A percentile compares a stretch with the other conserved stretches of the same genome.
Evolutionary conservation across 805 yeast species (phyloP).

Genomic region (Sungouiella thailandica): DNA sequence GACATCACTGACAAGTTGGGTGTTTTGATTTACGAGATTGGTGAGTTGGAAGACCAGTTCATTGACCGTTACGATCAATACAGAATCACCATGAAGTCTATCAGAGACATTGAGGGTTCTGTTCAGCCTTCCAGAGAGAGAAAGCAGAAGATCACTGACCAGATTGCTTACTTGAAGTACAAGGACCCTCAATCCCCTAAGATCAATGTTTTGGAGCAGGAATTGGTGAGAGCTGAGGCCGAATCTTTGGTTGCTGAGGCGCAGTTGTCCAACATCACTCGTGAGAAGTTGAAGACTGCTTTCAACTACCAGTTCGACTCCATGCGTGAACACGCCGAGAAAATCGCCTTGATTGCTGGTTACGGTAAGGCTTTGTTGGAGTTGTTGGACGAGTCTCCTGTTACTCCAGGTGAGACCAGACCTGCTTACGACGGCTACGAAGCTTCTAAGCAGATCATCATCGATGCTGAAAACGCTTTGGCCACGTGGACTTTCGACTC

Average conservation of each 20-base stretch:
- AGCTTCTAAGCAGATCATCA: conserved; percentile 81
- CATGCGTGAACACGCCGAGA: conserved; percentile 79
- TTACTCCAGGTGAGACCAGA: conserved; percentile 90
- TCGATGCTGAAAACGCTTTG: conserved; percentile 79
- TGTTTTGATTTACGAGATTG: conserved; percentile 74
- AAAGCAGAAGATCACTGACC: conserved; percentile 79
- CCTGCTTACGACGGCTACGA: conserved; percentile 86
- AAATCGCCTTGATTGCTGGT: conserved; percentile 80
- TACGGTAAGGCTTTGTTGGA: conserved; percentile 85
- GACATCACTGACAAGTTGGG: conserved; percentile 87
- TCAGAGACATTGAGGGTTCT: conserved; percentile 80
- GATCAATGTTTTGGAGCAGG: conserved; percentile 78
- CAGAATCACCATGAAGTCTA: conserved; percentile 74
- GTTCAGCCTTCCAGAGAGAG: conserved; percentile 87
- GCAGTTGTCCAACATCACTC: conserved; percentile 80
- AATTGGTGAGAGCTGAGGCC: conserved; percentile 87
- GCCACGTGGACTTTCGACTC: conserved; percentile 81
- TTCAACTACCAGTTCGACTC: conserved; percentile 83
- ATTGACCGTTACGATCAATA: conserved; percentile 83
- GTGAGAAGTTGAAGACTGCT: conserved; percentile 82
- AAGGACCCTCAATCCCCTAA: conserved; percentile 83
- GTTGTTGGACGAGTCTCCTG: conserved; percentile 78
- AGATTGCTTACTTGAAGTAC: conserved; percentile 78
- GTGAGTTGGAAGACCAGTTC: conserved; percentile 83
- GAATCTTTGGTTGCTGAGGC: conserved; percentile 90